These are phyloP conservation scores for Mycena belliarum DNA, from an alignment of 768 basidiomycete species.

Conservation along the genomic window DNA sequence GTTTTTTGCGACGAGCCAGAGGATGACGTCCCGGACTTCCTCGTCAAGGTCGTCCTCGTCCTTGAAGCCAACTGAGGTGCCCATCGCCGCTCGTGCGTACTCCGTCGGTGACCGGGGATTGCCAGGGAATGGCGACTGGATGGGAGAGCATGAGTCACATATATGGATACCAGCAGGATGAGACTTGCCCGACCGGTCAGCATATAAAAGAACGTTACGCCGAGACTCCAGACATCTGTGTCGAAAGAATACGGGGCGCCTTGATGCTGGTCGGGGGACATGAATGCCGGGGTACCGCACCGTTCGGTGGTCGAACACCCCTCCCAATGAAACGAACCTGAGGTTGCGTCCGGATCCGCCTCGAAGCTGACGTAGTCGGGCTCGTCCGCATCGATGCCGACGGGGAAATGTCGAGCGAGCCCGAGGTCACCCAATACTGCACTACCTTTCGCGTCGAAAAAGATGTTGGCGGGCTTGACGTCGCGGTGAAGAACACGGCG, in stretches of 20 bases:
- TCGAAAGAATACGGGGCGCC: slow-evolving; percentile 22
- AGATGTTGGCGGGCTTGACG: slow-evolving; percentile 26
- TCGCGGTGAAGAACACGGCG: slow-evolving; percentile 23
- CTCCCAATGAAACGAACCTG: not conserved
- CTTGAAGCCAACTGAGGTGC: not conserved
- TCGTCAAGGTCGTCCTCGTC: not conserved
- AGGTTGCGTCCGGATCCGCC: slow-evolving; percentile 1
- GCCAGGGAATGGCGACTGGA: not conserved
- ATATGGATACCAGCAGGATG: too few relatives aligned
- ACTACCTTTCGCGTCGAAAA: slow-evolving; percentile 20
- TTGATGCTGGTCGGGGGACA: slow-evolving; percentile 23
- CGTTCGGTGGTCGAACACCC: slow-evolving; percentile 10
- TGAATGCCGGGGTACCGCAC: slow-evolving; percentile 23
- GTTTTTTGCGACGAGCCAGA: not conserved
- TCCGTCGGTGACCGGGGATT: not conserved
- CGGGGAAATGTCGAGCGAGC: slow-evolving; percentile 1
- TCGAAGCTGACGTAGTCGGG: not conserved
- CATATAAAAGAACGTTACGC: slow-evolving; percentile 67
- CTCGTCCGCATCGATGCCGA: not conserved
- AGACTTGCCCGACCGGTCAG: slow-evolving; percentile 48
- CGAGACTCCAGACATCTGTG: slow-evolving; percentile 72
- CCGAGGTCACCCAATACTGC: slow-evolving; percentile 24
- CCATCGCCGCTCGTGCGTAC: too few relatives aligned
- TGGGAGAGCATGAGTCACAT: not conserved
- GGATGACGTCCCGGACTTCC: not conserved